These are phyloP conservation scores for Ustulina deusta DNA, from an alignment of 2,329 filamentous ascomycete genomes.

Conservation along the genomic window DNA sequence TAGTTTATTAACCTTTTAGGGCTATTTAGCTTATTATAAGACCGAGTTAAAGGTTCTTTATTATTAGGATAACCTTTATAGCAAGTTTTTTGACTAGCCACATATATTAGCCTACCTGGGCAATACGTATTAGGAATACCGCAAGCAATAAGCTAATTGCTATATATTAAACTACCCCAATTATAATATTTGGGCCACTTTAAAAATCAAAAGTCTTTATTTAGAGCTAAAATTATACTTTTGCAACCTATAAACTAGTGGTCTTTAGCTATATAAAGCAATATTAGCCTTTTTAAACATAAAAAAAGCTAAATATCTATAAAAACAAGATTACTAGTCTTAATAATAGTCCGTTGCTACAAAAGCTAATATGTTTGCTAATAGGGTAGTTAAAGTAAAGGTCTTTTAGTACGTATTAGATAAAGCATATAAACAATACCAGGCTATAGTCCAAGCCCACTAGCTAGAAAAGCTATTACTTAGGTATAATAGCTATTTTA, in stretches of 20 bases:
- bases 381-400: not conserved
- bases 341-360: not conserved
- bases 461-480: not conserved
- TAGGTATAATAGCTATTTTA: not conserved
- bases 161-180: constrained; percentile 18
- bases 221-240: constrained; percentile 18
- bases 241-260: constrained; percentile 3
- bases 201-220: constrained; percentile 8
- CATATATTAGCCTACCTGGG: constrained; percentile 14
- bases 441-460: not conserved
- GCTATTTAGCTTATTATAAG: constrained; percentile 12
- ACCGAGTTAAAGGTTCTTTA: not conserved
- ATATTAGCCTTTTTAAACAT: not conserved
- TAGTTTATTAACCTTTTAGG: constrained; percentile 13
- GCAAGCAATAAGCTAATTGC: constrained; percentile 5
- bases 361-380: not conserved
- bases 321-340: constrained; percentile 2
- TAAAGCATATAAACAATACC: constrained; percentile 11
- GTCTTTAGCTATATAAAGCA: constrained; percentile 23
- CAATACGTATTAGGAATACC: constrained; percentile 6
- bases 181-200: constrained; percentile 12
- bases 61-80: constrained; percentile 15
- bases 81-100: constrained; percentile 10
- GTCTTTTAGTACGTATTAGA: constrained; percentile 1
- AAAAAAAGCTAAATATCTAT: not conserved